Evolutionary conservation across 2,329 filamentous ascomycete species (phyloP).

Genomic region (Ceratocystis colombiana): DNA sequence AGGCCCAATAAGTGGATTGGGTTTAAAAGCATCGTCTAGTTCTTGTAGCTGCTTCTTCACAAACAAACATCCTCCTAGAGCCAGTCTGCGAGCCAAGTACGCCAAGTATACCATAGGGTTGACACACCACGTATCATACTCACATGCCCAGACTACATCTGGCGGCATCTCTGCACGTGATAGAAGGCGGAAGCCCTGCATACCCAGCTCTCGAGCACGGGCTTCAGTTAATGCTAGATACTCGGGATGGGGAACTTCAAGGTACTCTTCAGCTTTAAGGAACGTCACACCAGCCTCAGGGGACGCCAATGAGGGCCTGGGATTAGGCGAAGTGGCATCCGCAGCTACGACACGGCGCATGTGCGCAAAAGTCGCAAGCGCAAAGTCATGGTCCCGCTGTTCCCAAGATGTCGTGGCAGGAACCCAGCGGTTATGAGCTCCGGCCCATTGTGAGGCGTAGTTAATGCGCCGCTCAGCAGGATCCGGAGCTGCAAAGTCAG

Average conservation of each 20-base stretch:
- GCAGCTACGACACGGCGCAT: constrained; percentile 33
- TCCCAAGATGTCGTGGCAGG: constrained; percentile 32
- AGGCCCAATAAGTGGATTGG: constrained; percentile 28
- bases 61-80: constrained; percentile 30
- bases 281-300: constrained; percentile 40
- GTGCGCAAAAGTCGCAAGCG: constrained; percentile 36
- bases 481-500: constrained; percentile 37
- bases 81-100: constrained; percentile 36
- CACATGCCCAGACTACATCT: constrained; percentile 38
- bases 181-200: constrained; percentile 36
- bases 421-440: constrained; percentile 46
- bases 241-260: constrained; percentile 35
- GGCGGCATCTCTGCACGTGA: constrained; percentile 34
- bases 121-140: constrained; percentile 46
- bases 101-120: constrained; percentile 46
- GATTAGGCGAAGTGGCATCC: constrained; percentile 27
- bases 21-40: constrained; percentile 35
- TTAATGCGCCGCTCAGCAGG: constrained; percentile 35
- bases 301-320: background rate
- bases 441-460: constrained; percentile 49
- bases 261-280: constrained; percentile 42
- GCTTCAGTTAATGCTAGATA: constrained; percentile 35
- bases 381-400: constrained; percentile 37
- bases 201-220: constrained; percentile 31
- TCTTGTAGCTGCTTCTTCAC: constrained; percentile 33